Evolutionary conservation across 148 eudicot species (phyloP), one percentile per base, ranked within the genome.

Genomic region (Spergularia bocconei): DNA sequence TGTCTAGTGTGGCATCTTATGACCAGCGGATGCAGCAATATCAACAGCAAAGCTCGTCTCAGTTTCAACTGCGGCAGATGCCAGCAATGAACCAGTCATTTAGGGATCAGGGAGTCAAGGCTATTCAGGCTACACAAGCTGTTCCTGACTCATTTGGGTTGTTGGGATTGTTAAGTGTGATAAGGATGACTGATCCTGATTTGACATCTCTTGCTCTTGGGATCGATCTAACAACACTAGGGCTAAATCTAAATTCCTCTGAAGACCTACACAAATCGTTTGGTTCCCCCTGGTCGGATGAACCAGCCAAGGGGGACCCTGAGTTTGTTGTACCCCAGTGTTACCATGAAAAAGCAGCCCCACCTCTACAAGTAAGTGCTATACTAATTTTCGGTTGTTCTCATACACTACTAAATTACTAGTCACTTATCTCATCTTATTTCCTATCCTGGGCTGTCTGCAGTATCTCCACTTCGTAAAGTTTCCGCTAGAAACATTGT

Each of bases 261-360:
- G 93, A 93, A 69, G 85, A 80, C 74, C 86, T 93, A 57, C 78
- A 93, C 77, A 88, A 91, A 82, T 88, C 86, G 50, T 93, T 93
- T 84, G 86, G 83, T 39, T 93, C 96, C 44, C 98, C 96, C n/a
- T 93, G 96, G 96, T 84, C 96, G 55, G 91, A 91, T 25, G 91
- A 89, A 78, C 83, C 91, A 65, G 82, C 81, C 41, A 86, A 84
- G 78, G 93, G 93, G 36, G 93, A 89, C 68, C 89, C 98, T 47
- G 88, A 88, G 78, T 93, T 78, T 39, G 76, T 63, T 60, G 86
- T 86, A 38, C 98, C 98, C 13, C 87, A 86, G 54, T 93, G 98
- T 80, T 93, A 87, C 79, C 79, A 82, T 81, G 83, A 86, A 14
- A 76, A 83, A 51, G 81, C 75, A 65, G 82, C 87, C 62, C 89